phyloP scores from a whole-genome alignment of 1,284 basidiomycete species.

The Trametes versicolor region DNA sequence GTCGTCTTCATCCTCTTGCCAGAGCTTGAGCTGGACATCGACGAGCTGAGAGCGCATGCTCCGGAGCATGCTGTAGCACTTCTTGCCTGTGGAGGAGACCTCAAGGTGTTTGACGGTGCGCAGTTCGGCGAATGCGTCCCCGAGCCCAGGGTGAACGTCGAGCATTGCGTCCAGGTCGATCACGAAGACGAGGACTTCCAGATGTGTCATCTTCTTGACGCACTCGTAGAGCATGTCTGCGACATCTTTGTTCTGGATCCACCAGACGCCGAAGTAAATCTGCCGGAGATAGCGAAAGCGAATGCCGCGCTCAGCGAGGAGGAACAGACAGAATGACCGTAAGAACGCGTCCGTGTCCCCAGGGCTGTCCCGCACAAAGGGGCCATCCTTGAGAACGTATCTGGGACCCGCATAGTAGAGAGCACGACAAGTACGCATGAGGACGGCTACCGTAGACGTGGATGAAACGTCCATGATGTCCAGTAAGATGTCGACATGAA shows the following conservation, averaged over 20 bases:
- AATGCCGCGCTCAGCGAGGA: conserved; percentile 3
- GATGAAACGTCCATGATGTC: conserved; percentile 4
- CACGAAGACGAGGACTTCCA: conserved; percentile 8
- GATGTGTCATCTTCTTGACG: conserved; percentile 3
- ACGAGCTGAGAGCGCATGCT: conserved; percentile 4
- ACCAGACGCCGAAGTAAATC: not conserved
- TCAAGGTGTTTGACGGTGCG: not conserved
- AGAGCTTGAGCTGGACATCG: not conserved
- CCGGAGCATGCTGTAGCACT: not conserved
- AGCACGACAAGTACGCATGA: conserved; percentile 8
- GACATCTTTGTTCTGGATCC: conserved; percentile 1
- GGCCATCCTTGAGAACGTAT: not conserved
- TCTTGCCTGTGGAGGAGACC: not conserved
- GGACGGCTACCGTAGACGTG: not conserved
- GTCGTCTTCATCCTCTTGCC: conserved; percentile 6
- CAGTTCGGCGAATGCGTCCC: not conserved
- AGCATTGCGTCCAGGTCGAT: conserved; percentile 3
- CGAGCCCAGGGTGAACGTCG: not conserved
- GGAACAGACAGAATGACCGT: conserved; percentile 7
- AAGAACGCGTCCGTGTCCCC: conserved; percentile 2
- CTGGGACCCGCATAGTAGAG: conserved; percentile 1
- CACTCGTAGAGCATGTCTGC: conserved; percentile 4
- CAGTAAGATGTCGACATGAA: not conserved
- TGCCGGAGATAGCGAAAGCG: conserved; percentile 6
- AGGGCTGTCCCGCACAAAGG: conserved; percentile 3